Evolutionary conservation across 176 grass and related monocot species (phyloP).

Genomic region (Oryza glumipatula): DNA sequence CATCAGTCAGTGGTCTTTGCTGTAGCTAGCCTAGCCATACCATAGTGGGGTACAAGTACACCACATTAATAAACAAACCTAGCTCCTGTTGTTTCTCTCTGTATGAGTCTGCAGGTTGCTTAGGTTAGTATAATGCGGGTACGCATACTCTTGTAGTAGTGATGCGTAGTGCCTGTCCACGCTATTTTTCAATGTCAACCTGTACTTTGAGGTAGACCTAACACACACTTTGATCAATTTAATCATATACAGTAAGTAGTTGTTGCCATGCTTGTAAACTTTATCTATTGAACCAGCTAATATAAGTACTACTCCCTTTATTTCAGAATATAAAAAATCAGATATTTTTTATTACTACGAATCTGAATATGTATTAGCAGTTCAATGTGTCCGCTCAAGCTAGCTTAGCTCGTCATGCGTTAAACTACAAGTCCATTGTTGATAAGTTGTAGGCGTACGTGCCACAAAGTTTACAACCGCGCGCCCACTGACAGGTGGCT

Average conservation of each 20-base stretch:
- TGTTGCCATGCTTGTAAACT: background rate
- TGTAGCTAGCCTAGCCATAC: background rate
- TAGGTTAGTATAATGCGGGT: background rate
- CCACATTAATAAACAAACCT: background rate
- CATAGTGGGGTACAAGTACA: background rate
- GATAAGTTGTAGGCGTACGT: no score
- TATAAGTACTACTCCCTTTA: no score
- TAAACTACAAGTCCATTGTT: no score
- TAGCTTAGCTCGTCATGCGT: background rate
- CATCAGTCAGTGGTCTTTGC: background rate
- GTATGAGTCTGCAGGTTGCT: background rate
- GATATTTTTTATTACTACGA: no score
- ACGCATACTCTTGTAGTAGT: background rate
- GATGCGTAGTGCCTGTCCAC: background rate
- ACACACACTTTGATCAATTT: background rate
- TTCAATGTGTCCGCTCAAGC: background rate
- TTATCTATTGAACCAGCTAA: no score
- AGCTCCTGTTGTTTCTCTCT: background rate
- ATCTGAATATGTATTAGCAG: no score
- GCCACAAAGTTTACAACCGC: no score
- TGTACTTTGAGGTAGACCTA: background rate
- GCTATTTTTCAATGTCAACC: background rate
- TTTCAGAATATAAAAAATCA: no score
- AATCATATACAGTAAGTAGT: background rate
- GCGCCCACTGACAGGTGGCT: no score